phyloP scores from a whole-genome alignment of 2,329 filamentous ascomycete species.

The Alternaria sp. region DNA sequence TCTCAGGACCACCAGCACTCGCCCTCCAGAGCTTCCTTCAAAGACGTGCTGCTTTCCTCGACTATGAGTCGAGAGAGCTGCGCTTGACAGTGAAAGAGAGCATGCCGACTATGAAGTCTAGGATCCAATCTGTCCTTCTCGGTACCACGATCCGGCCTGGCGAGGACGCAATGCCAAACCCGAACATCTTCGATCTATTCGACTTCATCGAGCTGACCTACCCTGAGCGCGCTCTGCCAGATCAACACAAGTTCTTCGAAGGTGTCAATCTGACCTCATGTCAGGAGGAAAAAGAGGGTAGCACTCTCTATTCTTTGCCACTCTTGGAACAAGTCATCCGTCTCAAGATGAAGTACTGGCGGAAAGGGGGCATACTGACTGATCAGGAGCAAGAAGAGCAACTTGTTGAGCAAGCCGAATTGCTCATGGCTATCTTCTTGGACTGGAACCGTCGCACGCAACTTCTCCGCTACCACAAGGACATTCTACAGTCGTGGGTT shows the following conservation, averaged over 20 bases:
- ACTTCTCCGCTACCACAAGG: conserved; percentile 63
- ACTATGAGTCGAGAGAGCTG: conserved; percentile 86
- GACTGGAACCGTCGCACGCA: conserved; percentile 69
- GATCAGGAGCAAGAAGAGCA: conserved; percentile 44
- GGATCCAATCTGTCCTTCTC: conserved; percentile 69
- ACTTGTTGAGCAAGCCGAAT: conserved; percentile 58
- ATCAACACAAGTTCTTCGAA: conserved; percentile 65
- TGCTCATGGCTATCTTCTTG: conserved; percentile 64
- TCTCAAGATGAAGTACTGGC: conserved; percentile 69
- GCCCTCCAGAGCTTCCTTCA: conserved; percentile 80
- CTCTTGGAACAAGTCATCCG: conserved; percentile 77
- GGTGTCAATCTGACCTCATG: conserved; percentile 73
- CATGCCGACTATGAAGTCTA: conserved; percentile 61
- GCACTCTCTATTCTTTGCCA: conserved; percentile 69
- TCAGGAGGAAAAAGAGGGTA: conserved; percentile 62
- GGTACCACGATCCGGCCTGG: conserved; percentile 74
- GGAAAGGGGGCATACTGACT: conserved; percentile 49
- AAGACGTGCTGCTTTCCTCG: conserved; percentile 77
- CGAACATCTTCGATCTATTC: conserved; percentile 88
- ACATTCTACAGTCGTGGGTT: conserved; percentile 81
- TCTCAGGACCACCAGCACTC: conserved; percentile 69
- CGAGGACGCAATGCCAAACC: conserved; percentile 70
- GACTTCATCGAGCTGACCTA: conserved; percentile 81
- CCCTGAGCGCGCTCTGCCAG: conserved; percentile 54
- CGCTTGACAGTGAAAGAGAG: conserved; percentile 75